Conservation (phyloP, 768 basidiomycete genomes). For the Gyrodon lividus region DNA sequence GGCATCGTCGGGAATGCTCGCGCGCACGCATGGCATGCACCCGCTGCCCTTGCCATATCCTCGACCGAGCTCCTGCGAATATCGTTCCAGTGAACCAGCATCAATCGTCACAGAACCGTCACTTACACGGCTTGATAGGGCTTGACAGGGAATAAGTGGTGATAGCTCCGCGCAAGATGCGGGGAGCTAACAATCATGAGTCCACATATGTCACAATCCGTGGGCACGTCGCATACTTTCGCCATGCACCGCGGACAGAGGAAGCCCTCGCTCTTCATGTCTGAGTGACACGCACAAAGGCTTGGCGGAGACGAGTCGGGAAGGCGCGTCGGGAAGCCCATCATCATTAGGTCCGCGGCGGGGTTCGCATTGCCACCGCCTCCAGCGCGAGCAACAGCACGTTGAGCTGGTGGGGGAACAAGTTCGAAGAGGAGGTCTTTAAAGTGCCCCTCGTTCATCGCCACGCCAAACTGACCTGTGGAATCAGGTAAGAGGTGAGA, state of each 20-base stretch:
- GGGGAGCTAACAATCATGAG: constrained; percentile 98
- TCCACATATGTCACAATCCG: constrained; percentile 96
- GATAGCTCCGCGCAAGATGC: constrained; percentile 93
- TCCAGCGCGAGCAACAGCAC: constrained; percentile 46
- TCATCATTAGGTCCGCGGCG: constrained; percentile 93
- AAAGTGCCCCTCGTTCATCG: constrained; percentile 96
- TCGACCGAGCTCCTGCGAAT: constrained; percentile 39
- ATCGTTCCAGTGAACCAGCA: constrained; percentile 1
- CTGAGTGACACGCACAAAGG: constrained; percentile 91
- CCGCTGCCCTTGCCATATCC: constrained; percentile 34
- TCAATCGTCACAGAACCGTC: neutral
- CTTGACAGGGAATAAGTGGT: constrained; percentile 94
- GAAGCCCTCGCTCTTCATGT: constrained; percentile 90
- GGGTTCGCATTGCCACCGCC: constrained; percentile 52
- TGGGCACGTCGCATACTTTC: constrained; percentile 96
- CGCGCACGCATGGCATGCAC: constrained; percentile 77
- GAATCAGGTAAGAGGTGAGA: constrained; percentile 15
- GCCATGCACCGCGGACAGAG: constrained; percentile 91
- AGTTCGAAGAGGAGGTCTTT: constrained; percentile 95
- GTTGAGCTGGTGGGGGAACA: constrained; percentile 90
- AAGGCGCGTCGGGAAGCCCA: constrained; percentile 95
- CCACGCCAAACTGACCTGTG: constrained; percentile 89
- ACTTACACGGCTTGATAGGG: constrained; percentile 80
- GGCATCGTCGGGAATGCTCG: constrained; percentile 57
- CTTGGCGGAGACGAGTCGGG: constrained; percentile 80